Percentiles rank a stretch among this genome's conserved stretches.
Evolutionary conservation across 805 yeast species (phyloP).

Genomic region (Saccharomycopsis fermentans): DNA sequence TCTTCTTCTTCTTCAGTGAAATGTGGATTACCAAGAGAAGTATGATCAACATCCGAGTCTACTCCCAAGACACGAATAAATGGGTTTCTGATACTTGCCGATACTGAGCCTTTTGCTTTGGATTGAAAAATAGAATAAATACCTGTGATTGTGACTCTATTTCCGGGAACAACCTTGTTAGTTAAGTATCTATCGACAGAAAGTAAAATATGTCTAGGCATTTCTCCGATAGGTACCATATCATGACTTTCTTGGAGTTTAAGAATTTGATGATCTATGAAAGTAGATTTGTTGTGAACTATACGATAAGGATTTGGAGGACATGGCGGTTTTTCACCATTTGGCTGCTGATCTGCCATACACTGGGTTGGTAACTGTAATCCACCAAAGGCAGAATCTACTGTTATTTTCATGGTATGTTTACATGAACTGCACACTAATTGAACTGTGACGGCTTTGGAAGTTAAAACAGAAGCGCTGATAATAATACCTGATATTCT

Average conservation of each 20-base stretch:
- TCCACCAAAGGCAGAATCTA: constrained; percentile 62
- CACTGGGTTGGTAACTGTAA: constrained; percentile 60
- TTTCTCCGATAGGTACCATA: constrained; percentile 97
- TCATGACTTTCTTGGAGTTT: constrained; percentile 97
- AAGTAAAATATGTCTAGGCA: constrained; percentile 87
- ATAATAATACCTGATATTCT: constrained; percentile 89
- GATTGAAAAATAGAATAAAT: constrained; percentile 85
- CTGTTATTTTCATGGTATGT: constrained; percentile 57
- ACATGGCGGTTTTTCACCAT: constrained; percentile 43
- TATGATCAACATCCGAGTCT: constrained; percentile 69
- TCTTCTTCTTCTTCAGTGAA: constrained; percentile 94
- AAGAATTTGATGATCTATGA: constrained; percentile 88
- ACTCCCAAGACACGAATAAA: constrained; percentile 82
- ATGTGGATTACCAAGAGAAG: constrained; percentile 47
- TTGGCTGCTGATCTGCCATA: constrained; percentile 39
- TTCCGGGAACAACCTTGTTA: constrained; percentile 89
- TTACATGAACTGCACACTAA: constrained; percentile 83
- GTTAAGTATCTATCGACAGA: constrained; percentile 86
- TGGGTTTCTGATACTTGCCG: constrained; percentile 88
- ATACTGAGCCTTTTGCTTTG: constrained; percentile 41
- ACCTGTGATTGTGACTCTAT: constrained; percentile 85
- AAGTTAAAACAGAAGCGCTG: constrained; percentile 77
- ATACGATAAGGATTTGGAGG: constrained; percentile 89
- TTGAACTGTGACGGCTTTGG: constrained; percentile 77
- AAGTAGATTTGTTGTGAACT: constrained; percentile 87